A percentile compares a stretch with the other conserved stretches of the same genome.
phyloP scores from a whole-genome alignment of 768 basidiomycete genomes.

The Suillus occidentalis region DNA sequence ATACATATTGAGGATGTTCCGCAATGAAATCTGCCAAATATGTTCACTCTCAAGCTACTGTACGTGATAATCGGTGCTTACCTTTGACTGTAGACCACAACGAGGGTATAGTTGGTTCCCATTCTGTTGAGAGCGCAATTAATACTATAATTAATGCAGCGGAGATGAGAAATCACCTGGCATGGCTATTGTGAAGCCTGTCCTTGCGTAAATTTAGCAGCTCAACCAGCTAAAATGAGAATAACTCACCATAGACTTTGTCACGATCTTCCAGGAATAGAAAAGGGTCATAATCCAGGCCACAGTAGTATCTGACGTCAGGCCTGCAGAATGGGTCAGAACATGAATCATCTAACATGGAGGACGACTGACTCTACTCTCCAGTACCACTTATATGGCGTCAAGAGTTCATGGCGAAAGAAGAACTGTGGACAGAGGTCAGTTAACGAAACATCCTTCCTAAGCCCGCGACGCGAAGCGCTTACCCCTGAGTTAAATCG shows the following conservation, averaged over 20 bases:
- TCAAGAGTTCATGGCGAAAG: conserved; percentile 53
- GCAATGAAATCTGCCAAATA: conserved; percentile 52
- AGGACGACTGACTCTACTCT: conserved; percentile 47
- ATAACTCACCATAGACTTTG: conserved; percentile 47
- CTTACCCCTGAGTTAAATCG: conserved; percentile 69
- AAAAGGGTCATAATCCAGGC: conserved; percentile 53
- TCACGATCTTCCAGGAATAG: conserved; percentile 53
- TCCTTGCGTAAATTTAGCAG: not conserved
- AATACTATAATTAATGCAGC: not conserved
- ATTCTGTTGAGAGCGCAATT: conserved; percentile 38
- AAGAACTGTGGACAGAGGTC: conserved; percentile 42
- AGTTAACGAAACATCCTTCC: not conserved
- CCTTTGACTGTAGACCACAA: conserved; percentile 62
- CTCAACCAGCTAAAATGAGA: not conserved
- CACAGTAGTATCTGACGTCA: conserved; percentile 54
- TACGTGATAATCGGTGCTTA: conserved; percentile 36
- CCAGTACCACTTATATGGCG: conserved; percentile 61
- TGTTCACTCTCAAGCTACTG: conserved; percentile 36
- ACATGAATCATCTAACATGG: not conserved
- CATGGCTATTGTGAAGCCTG: conserved; percentile 63
- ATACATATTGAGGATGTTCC: conserved; percentile 53
- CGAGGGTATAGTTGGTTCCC: conserved; percentile 59
- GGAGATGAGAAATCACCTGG: conserved; percentile 23
- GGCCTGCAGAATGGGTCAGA: conserved; percentile 36
- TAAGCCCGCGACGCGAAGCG: not conserved